Evolutionary conservation across 2,329 filamentous ascomycete species (phyloP).

Genomic region (Rhynchosporium secalis): DNA sequence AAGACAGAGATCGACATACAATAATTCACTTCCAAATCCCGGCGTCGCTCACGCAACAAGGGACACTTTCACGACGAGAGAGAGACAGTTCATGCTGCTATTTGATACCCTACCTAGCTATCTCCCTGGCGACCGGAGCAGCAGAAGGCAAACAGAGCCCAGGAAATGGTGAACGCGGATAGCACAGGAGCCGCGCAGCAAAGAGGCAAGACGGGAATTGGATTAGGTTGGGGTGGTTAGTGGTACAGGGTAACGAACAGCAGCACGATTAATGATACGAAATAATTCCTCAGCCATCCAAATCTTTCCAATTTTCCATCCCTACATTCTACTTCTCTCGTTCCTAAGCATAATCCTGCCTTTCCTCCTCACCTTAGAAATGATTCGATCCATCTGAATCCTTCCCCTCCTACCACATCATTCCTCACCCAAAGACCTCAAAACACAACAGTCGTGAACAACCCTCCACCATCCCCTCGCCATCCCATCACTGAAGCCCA

Average conservation of each 20-base stretch:
- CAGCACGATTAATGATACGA: constrained; percentile 12
- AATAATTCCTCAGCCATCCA: background rate
- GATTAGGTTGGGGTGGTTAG: background rate
- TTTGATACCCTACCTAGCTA: background rate
- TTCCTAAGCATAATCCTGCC: no score
- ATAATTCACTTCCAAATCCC: constrained; percentile 14
- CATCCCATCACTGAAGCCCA: no score
- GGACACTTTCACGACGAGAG: background rate
- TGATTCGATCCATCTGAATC: background rate
- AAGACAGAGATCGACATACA: constrained; percentile 6
- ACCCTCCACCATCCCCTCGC: background rate
- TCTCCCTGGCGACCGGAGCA: background rate
- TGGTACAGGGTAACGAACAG: background rate
- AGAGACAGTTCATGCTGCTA: constrained; percentile 7
- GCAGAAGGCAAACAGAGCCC: background rate
- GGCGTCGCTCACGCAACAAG: constrained; percentile 2
- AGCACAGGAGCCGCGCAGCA: background rate
- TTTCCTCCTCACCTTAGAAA: no score
- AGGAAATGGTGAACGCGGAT: constrained; percentile 2
- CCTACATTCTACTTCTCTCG: no score
- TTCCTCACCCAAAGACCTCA: background rate
- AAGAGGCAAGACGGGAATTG: background rate
- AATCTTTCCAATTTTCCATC: background rate
- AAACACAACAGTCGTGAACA: background rate
- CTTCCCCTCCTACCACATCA: background rate